Percentiles rank a stretch among this genome's conserved stretches.
phyloP scores from a whole-genome alignment of 2,329 filamentous ascomycete genomes.

The Ophiocordyceps australis region DNA sequence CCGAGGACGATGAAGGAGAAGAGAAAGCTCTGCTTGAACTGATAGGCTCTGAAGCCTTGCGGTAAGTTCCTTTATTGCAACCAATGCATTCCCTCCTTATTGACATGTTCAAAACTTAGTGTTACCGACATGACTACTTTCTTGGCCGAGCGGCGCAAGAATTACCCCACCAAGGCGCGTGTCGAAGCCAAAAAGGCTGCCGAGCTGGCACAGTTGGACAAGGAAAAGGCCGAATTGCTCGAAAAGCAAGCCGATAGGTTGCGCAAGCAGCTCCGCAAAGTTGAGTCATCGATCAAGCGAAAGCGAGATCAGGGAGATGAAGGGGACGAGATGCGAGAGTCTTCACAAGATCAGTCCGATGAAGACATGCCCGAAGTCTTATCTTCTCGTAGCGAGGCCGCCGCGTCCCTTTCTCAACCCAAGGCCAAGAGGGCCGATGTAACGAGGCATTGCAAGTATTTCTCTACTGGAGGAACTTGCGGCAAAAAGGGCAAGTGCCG shows the following conservation, averaged over 20 bases:
- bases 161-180: slow-evolving; percentile 63
- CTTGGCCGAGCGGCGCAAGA: slow-evolving; percentile 62
- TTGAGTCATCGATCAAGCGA: slow-evolving; percentile 51
- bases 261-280: slow-evolving; percentile 46
- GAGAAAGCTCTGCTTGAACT: slow-evolving; percentile 46
- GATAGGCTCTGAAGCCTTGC: slow-evolving; percentile 34
- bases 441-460: slow-evolving; percentile 52
- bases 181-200: slow-evolving; percentile 42
- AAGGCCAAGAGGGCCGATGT: slow-evolving; percentile 40
- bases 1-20: slow-evolving; percentile 50
- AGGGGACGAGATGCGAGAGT: slow-evolving; percentile 44
- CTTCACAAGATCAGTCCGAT: slow-evolving; percentile 31
- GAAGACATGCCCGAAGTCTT: slow-evolving; percentile 40
- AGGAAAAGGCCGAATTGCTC: slow-evolving; percentile 42
- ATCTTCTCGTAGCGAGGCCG: slow-evolving; percentile 24
- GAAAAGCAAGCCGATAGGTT: slow-evolving; percentile 45
- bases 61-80: slow-evolving; percentile 34
- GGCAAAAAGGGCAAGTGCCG: slow-evolving; percentile 61
- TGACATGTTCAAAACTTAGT: no score
- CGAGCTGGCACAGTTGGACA: slow-evolving; percentile 23
- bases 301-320: slow-evolving; percentile 51
- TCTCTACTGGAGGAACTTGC: slow-evolving; percentile 48
- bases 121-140: slow-evolving; percentile 59
- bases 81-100: no score
- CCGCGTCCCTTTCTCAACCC: slow-evolving; percentile 17